phyloP scores from a whole-genome alignment of 352 stramenopile species.

The Globisporangium nodosum region DNA sequence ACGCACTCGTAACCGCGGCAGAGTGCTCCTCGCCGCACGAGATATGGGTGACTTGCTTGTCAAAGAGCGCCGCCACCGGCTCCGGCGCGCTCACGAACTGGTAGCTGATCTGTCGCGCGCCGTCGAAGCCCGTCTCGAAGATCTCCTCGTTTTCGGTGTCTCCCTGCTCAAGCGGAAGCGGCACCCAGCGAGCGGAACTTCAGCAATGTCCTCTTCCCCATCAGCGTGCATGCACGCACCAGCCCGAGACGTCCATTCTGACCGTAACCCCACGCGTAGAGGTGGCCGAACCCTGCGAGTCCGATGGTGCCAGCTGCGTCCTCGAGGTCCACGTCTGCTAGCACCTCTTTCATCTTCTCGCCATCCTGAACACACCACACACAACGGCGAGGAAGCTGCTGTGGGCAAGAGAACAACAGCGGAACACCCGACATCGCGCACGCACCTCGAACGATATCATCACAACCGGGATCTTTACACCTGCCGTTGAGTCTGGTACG shows the following conservation, averaged over 20 bases:
- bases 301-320: slow-evolving; percentile 42
- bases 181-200: background rate
- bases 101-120: slow-evolving; percentile 58
- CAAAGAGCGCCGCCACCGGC: slow-evolving; percentile 40
- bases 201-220: background rate
- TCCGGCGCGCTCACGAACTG: slow-evolving; percentile 47
- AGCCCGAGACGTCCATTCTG: slow-evolving; percentile 62
- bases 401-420: background rate
- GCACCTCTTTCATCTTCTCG: slow-evolving; percentile 33
- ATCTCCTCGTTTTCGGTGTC: slow-evolving; percentile 63
- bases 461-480: slow-evolving; percentile 62
- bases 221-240: slow-evolving; percentile 16
- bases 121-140: slow-evolving; percentile 65
- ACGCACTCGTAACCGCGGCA: slow-evolving; percentile 54
- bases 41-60: slow-evolving; percentile 35
- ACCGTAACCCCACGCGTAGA: slow-evolving; percentile 69
- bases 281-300: slow-evolving; percentile 28
- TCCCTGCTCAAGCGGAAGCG: slow-evolving; percentile 18
- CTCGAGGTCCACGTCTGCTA: slow-evolving; percentile 36
- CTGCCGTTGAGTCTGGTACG: slow-evolving; percentile 12
- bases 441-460: slow-evolving; percentile 49
- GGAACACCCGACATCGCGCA: background rate
- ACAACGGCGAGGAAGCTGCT: background rate
- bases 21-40: slow-evolving; percentile 67
- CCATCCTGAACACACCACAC: slow-evolving; percentile 18